These are phyloP conservation scores for Fusarium fujikuroi DNA, from an alignment of 2,329 filamentous ascomycete genomes.

Conservation along the genomic window DNA sequence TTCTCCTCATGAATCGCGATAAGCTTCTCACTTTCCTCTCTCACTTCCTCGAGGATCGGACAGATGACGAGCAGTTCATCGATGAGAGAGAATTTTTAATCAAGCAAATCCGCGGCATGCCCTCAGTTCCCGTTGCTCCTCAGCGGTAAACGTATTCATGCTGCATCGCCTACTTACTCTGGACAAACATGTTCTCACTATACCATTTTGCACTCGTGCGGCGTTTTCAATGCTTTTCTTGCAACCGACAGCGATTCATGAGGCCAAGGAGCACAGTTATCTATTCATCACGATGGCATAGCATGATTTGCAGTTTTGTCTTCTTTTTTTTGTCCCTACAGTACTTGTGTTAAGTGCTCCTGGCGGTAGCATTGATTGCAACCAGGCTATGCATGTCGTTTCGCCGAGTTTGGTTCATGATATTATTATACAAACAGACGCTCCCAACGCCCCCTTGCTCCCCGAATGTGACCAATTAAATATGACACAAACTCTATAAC, in stretches of 20 bases:
- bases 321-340: conserved; percentile 10
- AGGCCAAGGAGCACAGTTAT: conserved; percentile 19
- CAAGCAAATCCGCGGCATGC: conserved; percentile 85
- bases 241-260: conserved; percentile 10
- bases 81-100: conserved; percentile 98
- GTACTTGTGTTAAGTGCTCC: conserved; percentile 9
- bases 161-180: neutral
- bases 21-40: conserved; percentile 89
- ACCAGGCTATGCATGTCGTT: conserved; percentile 14
- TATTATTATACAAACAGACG: conserved; percentile 44
- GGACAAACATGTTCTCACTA: neutral
- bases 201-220: conserved; percentile 23
- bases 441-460: conserved; percentile 42
- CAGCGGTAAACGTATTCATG: conserved; percentile 52
- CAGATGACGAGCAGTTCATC: conserved; percentile 97
- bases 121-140: conserved; percentile 64
- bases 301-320: conserved; percentile 17
- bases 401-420: conserved; percentile 34
- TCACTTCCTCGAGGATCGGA: conserved; percentile 92
- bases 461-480: conserved; percentile 35
- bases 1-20: conserved; percentile 95
- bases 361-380: conserved; percentile 17
- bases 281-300: conserved; percentile 27
- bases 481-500: conserved; percentile 37
- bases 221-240: conserved; percentile 21